phyloP scores from a whole-genome alignment of 2,329 filamentous ascomycete genomes.

The Xylaria hypoxylon region DNA sequence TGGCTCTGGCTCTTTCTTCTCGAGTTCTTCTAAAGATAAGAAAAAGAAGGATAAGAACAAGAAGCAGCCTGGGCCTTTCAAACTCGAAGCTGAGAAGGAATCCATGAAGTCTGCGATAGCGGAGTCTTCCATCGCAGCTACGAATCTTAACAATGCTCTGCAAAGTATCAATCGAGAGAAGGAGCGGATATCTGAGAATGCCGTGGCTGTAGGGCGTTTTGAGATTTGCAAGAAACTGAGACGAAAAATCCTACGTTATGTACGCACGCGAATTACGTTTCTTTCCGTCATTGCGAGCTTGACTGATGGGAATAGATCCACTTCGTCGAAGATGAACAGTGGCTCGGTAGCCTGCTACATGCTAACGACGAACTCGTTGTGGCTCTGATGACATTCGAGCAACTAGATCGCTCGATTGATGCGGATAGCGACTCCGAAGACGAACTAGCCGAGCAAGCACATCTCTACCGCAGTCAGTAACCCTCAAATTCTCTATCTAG shows the following conservation, averaged over 20 bases:
- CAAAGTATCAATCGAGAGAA: conserved; percentile 91
- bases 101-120: conserved; percentile 90
- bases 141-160: conserved; percentile 86
- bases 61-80: conserved; percentile 76
- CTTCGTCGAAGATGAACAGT: conserved; percentile 89
- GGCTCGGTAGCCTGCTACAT: conserved; percentile 88
- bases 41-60: conserved; percentile 58
- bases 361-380: conserved; percentile 97
- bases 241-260: conserved; percentile 86
- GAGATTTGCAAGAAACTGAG: conserved; percentile 88
- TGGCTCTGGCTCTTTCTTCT: conserved; percentile 55
- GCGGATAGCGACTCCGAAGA: conserved; percentile 78
- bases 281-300: not conserved
- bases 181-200: conserved; percentile 88
- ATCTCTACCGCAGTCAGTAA: conserved; percentile 69
- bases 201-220: conserved; percentile 79
- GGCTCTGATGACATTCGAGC: conserved; percentile 92
- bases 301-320: conserved; percentile 72
- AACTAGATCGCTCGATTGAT: conserved; percentile 87
- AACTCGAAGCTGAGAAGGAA: conserved; percentile 87
- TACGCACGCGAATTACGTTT: conserved; percentile 52
- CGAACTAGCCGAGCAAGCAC: conserved; percentile 74
- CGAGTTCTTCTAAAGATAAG: conserved; percentile 61
- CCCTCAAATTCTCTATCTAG: not conserved
- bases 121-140: conserved; percentile 88